Conservation (phyloP, 192 early-diverging fungal genomes). For the Thamnidium elegans region DNA sequence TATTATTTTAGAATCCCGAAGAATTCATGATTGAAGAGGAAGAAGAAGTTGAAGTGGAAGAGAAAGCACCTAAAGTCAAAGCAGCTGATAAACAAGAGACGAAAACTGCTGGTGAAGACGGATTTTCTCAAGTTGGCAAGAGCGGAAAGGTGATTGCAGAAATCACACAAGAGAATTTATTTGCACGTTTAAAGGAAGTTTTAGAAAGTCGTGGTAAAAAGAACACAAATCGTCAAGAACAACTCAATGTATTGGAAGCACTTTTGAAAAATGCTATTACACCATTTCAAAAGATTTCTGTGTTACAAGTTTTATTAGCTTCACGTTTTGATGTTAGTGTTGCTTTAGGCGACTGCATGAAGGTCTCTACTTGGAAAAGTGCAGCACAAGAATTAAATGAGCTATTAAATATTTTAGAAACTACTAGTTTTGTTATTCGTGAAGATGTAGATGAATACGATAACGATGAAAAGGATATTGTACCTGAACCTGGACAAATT, state of each 20-base stretch:
- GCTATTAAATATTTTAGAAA: constrained; percentile 77
- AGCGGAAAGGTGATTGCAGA: constrained; percentile 57
- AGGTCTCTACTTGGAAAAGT: constrained; percentile 80
- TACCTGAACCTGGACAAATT: constrained; percentile 51
- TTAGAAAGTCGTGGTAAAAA: constrained; percentile 89
- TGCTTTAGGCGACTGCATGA: constrained; percentile 67
- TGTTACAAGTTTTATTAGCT: constrained; percentile 82
- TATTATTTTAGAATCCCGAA: constrained; percentile 34
- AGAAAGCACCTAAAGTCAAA: constrained; percentile 42
- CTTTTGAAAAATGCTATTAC: constrained; percentile 62
- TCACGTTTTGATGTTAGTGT: constrained; percentile 82
- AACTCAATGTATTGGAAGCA: constrained; percentile 63
- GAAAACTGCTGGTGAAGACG: constrained; percentile 52
- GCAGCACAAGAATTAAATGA: constrained; percentile 68
- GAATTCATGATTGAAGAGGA: constrained; percentile 19
- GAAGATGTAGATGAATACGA: constrained; percentile 70
- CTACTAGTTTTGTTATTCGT: constrained; percentile 63
- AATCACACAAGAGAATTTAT: constrained; percentile 71
- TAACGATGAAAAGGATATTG: constrained; percentile 56
- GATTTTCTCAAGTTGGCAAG: constrained; percentile 67
- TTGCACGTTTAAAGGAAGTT: constrained; percentile 78
- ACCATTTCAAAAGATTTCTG: constrained; percentile 76
- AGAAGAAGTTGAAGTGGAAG: constrained; percentile 49
- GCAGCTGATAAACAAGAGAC: neutral
- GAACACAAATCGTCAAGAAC: constrained; percentile 81